Evolutionary conservation across 345 rosid species (phyloP), one percentile per base, ranked within the genome.

Genomic region (Acer negundo): DNA sequence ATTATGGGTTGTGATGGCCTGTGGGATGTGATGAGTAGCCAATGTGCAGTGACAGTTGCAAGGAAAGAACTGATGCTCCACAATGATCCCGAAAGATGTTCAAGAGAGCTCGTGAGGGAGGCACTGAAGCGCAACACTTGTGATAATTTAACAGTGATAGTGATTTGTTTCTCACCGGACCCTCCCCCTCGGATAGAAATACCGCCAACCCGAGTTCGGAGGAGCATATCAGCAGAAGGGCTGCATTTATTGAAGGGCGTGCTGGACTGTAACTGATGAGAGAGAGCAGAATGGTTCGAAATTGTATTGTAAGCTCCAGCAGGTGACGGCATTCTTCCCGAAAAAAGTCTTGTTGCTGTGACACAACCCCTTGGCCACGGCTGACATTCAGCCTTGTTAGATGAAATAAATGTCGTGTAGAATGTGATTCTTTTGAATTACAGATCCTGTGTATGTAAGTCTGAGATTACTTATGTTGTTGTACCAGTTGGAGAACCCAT

Each of bases 11-110:
- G 99, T 63, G 99, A 95, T 71, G 99, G 99, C 78, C 82, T 95
- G 77, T 95, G 99, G 99, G 99, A 95, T 85, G 99, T 95, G 47
- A 95, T 93, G 97, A 95, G 92, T 82, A 96, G 99, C 74, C 97
- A 96, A 78, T 89, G 92, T 83, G 99, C 99, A 1, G 98, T 96
- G 75, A 83, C 94, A 4, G 86, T 96, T 17, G 90, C 85, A 0
- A 90, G 98, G 89, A 94, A 87, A 71, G 97, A 91, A 76, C 86
- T 94, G 84, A 91, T 91, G 97, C 85, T 90, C 59, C 99, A 96
- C 79, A 94, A 96, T 75, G 98, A 96, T 83, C 98, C 98, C 1
- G 94, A 94, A 84, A 92, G 95, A 85, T 94, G 99, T 82, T 90
- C 97, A 0, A 91, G 90, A 79, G 97, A 92, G 88, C 91, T 96